Conservation (phyloP, 768 basidiomycete genomes). For the Tylopilus intermedius region DNA sequence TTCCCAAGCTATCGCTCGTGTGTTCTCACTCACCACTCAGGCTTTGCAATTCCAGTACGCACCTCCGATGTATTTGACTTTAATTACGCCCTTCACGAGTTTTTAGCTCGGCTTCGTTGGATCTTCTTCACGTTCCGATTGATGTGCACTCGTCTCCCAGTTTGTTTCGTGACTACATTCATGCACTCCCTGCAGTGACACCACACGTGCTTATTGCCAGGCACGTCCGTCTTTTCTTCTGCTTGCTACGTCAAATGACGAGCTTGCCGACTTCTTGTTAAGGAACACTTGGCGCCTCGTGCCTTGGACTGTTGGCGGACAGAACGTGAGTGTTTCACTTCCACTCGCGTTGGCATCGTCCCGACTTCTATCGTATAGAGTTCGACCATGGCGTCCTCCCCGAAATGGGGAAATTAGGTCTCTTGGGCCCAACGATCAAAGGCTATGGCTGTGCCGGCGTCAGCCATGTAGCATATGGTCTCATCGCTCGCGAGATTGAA, state of each 20-base stretch:
- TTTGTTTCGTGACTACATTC: neutral
- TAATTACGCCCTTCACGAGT: neutral
- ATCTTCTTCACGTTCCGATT: constrained; percentile 32
- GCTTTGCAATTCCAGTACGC: constrained; percentile 50
- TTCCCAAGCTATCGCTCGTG: constrained; percentile 36
- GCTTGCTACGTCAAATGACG: neutral
- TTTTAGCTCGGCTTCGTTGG: constrained; percentile 42
- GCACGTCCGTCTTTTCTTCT: constrained; percentile 35
- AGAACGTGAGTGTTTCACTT: constrained; percentile 54
- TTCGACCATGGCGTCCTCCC: constrained; percentile 72
- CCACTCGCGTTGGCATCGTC: neutral
- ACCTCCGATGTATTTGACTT: neutral
- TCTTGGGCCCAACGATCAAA: constrained; percentile 87
- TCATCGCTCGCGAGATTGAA: constrained; percentile 92
- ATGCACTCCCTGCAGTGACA: constrained; percentile 50
- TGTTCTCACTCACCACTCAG: constrained; percentile 53
- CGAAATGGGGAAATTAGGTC: constrained; percentile 89
- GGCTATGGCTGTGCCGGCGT: constrained; percentile 94
- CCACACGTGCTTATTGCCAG: constrained; percentile 76
- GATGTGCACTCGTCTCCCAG: constrained; percentile 41
- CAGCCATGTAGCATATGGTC: constrained; percentile 87
- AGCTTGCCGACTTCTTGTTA: constrained; percentile 36
- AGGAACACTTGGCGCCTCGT: constrained; percentile 84
- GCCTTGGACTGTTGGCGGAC: constrained; percentile 86
- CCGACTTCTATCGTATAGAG: constrained; percentile 37